These are phyloP conservation scores for Solanum paucissectum DNA, from an alignment of 257 asterid genomes.

Conservation along the genomic window DNA sequence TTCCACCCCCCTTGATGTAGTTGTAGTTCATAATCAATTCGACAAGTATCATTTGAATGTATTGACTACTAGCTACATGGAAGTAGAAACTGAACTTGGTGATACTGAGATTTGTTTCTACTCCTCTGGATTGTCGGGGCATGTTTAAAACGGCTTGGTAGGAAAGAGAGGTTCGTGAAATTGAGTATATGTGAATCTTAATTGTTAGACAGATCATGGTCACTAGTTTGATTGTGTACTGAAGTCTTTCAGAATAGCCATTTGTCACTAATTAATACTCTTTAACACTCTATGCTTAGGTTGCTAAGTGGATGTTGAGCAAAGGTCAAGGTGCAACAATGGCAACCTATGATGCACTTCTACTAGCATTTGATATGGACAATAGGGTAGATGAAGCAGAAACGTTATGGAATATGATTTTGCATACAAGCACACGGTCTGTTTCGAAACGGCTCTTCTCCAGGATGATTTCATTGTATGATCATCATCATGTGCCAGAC, in stretches of 20 bases:
- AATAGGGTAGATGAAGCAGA: constrained; percentile 75
- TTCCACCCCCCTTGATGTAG: neutral
- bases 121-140: neutral
- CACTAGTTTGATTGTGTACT: neutral
- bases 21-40: neutral
- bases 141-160: neutral
- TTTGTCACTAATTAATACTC: neutral
- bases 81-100: constrained; percentile 22
- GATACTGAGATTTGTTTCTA: neutral
- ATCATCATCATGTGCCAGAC: constrained; percentile 49
- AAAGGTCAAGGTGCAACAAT: constrained; percentile 13
- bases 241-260: neutral
- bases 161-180: neutral
- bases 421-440: constrained; percentile 64
- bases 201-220: neutral
- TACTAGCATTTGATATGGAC: constrained; percentile 84
- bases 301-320: constrained; percentile 11
- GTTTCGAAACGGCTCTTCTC: constrained; percentile 70
- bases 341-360: constrained; percentile 73
- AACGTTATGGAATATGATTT: constrained; percentile 68
- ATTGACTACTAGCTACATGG: constrained; percentile 53
- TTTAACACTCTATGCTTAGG: neutral
- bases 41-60: neutral
- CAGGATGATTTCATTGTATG: constrained; percentile 73
- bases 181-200: neutral